Percentiles rank a stretch among this genome's conserved stretches.
Evolutionary conservation across 768 basidiomycete species (phyloP).

Genomic region (Cystofilobasidium capitatum): DNA sequence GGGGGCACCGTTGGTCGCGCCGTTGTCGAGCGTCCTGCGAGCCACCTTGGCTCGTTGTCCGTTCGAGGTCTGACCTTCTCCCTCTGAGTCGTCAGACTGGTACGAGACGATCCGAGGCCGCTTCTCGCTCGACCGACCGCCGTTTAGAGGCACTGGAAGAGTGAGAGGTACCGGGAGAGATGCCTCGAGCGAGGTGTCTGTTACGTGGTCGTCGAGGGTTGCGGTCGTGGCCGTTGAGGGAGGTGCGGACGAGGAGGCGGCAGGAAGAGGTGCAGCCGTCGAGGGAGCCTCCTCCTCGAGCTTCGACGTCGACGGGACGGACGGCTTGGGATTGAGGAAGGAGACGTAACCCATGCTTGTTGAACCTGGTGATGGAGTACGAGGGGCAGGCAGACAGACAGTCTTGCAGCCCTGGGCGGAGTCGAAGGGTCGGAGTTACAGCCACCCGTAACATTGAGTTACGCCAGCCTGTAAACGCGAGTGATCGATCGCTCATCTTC

Average conservation of each 20-base stretch:
- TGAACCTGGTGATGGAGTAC: not conserved
- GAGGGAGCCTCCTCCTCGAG: not conserved
- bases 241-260: not conserved
- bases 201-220: too few species aligned
- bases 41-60: not conserved
- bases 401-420: too few species aligned
- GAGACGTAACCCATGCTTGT: not conserved
- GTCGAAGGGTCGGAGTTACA: too few species aligned
- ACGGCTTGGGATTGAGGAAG: not conserved
- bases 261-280: not conserved
- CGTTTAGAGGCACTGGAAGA: not conserved
- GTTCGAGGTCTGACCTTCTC: not conserved
- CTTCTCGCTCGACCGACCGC: not conserved
- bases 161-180: not conserved
- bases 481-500: too few species aligned
- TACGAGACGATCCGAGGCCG: not conserved
- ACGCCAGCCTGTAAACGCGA: too few species aligned
- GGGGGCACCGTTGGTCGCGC: not conserved
- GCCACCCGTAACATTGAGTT: too few species aligned
- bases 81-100: constrained; percentile 10
- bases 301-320: constrained; percentile 13
- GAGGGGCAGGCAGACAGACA: too few species aligned
- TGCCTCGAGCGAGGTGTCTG: too few species aligned
- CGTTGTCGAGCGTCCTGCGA: not conserved
- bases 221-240: not conserved